phyloP scores from a whole-genome alignment of 352 stramenopile species.

The Pythium utonaiense region DNA sequence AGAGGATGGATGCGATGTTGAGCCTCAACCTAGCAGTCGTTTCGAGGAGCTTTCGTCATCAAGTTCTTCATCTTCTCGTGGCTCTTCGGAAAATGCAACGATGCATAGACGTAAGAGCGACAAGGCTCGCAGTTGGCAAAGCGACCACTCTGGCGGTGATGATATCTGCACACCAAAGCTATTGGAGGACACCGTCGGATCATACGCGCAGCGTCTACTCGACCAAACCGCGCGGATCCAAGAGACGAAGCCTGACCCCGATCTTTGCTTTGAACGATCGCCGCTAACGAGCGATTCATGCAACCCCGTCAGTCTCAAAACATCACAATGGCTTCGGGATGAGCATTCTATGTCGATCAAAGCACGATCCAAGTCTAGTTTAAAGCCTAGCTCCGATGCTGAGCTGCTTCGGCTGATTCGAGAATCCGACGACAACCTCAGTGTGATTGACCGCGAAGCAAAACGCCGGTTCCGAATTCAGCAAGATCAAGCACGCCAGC shows the following conservation, averaged over 20 bases:
- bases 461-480: conserved; percentile 44
- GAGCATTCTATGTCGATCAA: neutral
- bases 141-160: neutral
- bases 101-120: neutral
- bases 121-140: neutral
- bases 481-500: conserved; percentile 27
- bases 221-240: neutral
- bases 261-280: neutral
- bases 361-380: neutral
- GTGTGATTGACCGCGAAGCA: conserved; percentile 54
- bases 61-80: conserved; percentile 1
- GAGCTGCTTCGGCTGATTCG: conserved; percentile 43
- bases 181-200: conserved; percentile 5
- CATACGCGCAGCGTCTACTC: conserved; percentile 12
- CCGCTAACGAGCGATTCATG: neutral
- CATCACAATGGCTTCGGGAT: neutral
- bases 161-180: conserved; percentile 5
- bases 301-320: neutral
- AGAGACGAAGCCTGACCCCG: neutral
- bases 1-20: neutral
- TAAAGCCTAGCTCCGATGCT: conserved; percentile 1
- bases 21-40: neutral
- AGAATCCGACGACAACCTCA: conserved; percentile 70
- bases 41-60: conserved; percentile 18
- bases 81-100: neutral